phyloP scores from a whole-genome alignment of 1,139 yeast genomes.

The Magnusiomyces sp. region DNA sequence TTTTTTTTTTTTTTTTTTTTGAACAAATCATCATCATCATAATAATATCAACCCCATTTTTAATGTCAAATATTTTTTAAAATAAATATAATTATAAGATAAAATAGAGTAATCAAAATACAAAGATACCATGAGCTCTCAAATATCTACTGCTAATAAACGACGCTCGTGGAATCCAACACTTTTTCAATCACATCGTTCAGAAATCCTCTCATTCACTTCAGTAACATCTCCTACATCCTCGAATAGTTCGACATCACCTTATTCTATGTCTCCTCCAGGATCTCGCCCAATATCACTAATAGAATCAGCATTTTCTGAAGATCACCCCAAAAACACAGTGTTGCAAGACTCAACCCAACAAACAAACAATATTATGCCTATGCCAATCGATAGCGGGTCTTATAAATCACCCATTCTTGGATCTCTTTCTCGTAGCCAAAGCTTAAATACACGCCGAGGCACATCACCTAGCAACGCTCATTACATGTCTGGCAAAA shows the following conservation, averaged over 20 bases:
- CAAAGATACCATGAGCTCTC: too few relatives aligned
- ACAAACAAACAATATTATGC: too few relatives aligned
- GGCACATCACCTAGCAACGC: too few relatives aligned
- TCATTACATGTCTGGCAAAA: too few relatives aligned
- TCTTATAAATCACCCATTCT: too few relatives aligned
- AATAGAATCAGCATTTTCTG: background rate
- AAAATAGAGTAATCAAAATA: background rate
- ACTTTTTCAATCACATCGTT: background rate
- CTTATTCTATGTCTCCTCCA: background rate
- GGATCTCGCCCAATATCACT: background rate
- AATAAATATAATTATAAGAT: background rate
- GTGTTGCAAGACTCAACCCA: too few relatives aligned
- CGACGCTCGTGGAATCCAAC: constrained; percentile 2
- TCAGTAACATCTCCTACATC: background rate
- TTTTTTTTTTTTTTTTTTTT: background rate
- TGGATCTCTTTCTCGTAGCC: too few relatives aligned
- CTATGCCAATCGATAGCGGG: too few relatives aligned
- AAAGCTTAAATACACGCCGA: too few relatives aligned
- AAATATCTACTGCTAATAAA: background rate
- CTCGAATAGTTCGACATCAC: background rate
- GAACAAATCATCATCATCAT: background rate
- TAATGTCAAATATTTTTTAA: background rate
- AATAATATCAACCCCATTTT: background rate
- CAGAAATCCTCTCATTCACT: background rate
- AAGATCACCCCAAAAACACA: too few relatives aligned